Evolutionary conservation across 208 protist species (phyloP).

Genomic region (Wallacemonas sp.): DNA sequence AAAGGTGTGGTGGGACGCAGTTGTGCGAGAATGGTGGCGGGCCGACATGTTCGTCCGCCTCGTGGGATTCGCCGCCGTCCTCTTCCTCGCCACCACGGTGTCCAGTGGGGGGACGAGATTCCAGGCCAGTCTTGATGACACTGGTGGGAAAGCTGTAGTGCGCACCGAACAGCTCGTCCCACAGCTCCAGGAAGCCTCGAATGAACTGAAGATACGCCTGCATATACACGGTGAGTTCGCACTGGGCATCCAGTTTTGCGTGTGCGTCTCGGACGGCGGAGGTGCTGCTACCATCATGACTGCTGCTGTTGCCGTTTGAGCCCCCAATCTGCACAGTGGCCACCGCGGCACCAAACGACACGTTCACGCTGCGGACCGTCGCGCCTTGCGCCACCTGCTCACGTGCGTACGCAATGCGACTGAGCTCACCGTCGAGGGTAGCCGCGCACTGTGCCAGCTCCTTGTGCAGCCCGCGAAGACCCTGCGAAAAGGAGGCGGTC

Average conservation of each 20-base stretch:
- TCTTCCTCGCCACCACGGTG: conserved; percentile 17
- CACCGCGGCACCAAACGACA: not conserved
- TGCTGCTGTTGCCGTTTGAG: not conserved
- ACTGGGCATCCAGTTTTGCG: conserved; percentile 1
- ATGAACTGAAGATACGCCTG: conserved; percentile 57
- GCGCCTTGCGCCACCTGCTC: not conserved
- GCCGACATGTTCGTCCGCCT: not conserved
- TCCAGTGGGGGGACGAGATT: not conserved
- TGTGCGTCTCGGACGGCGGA: not conserved
- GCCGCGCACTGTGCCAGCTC: conserved; percentile 11
- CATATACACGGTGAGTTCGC: conserved; percentile 29
- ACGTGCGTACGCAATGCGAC: conserved; percentile 5
- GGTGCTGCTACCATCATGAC: not conserved
- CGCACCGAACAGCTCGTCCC: conserved; percentile 65
- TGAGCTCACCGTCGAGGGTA: conserved; percentile 9
- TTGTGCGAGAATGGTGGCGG: not conserved
- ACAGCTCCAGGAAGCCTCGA: conserved; percentile 46
- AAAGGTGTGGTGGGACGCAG: conserved; percentile 55
- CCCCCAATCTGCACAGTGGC: conserved; percentile 13
- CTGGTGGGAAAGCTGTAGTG: conserved; percentile 30
- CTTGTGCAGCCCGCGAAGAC: not conserved
- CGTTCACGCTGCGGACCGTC: not conserved
- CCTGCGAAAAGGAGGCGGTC: conserved; percentile 7
- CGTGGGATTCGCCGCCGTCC: not conserved
- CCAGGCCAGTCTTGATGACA: conserved; percentile 12